phyloP scores from a whole-genome alignment of 163 green algal species.

The Volvox carteri region DNA sequence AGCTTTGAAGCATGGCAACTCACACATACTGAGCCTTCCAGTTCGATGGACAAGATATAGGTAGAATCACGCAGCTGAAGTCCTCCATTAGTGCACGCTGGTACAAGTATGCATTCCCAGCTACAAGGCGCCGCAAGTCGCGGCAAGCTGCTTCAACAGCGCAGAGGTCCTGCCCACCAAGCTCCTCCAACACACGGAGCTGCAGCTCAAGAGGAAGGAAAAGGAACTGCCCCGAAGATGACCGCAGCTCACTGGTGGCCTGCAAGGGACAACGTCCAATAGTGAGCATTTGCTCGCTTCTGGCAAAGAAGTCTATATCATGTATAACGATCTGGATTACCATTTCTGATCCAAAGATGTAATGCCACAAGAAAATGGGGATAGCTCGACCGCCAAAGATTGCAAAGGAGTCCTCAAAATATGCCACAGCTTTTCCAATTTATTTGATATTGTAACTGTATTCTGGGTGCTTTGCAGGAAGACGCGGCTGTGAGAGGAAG shows the following conservation, averaged over 20 bases:
- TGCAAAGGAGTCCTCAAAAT: background rate
- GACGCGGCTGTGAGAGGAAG: too few relatives aligned
- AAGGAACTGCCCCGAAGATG: background rate
- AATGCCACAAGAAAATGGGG: background rate
- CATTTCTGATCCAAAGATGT: too few relatives aligned
- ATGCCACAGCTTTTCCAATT: too few relatives aligned
- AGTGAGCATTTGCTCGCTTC: too few relatives aligned
- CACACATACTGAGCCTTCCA: slow-evolving; percentile 43
- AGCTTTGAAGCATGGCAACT: background rate
- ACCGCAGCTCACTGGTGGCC: background rate
- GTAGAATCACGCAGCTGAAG: background rate
- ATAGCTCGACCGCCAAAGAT: background rate
- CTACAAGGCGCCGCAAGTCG: slow-evolving; percentile 9
- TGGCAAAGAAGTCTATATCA: too few relatives aligned
- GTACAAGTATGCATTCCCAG: slow-evolving; percentile 3
- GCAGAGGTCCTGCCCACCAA: slow-evolving; percentile 6
- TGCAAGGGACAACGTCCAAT: too few relatives aligned
- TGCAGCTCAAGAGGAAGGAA: slow-evolving; percentile 16
- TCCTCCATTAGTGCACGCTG: background rate
- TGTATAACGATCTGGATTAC: too few relatives aligned
- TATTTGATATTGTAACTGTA: too few relatives aligned
- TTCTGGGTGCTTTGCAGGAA: too few relatives aligned
- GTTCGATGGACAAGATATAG: background rate
- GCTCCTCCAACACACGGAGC: slow-evolving; percentile 18
- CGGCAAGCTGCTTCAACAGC: background rate